Evolutionary conservation across 176 grass and related monocot species (phyloP).

Genomic region (Microstegium vimineum): DNA sequence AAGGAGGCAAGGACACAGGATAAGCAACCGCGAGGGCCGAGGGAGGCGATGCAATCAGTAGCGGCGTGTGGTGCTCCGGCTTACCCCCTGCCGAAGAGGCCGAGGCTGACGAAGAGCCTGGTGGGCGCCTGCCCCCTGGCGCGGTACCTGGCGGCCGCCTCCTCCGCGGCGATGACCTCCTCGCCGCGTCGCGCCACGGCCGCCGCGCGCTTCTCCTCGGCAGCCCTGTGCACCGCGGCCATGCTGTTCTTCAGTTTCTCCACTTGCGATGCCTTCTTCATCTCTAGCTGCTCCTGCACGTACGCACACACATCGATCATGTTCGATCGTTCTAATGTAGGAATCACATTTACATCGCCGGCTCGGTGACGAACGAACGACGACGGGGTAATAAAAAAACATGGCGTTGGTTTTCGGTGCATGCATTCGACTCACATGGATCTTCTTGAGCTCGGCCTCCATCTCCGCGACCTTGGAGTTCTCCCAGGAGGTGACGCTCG

Average conservation of each 20-base stretch:
- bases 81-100: background rate
- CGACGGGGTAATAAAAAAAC: no score
- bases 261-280: conserved; percentile 46
- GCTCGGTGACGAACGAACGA: no score
- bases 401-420: background rate
- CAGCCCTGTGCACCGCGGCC: conserved; percentile 40
- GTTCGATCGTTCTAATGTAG: background rate
- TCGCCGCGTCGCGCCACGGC: conserved; percentile 40
- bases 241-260: conserved; percentile 61
- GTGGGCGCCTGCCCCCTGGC: conserved; percentile 44
- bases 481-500: conserved; percentile 63
- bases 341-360: background rate
- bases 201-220: conserved; percentile 61
- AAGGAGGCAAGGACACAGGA: no score
- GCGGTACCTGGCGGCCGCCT: conserved; percentile 46
- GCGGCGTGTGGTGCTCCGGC: no score
- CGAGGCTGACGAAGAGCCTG: conserved; percentile 20
- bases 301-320: background rate
- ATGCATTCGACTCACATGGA: conserved; percentile 43
- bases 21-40: no score
- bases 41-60: background rate
- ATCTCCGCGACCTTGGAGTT: conserved; percentile 50
- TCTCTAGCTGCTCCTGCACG: conserved; percentile 60
- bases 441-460: conserved; percentile 63
- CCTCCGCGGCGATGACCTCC: conserved; percentile 48